phyloP scores from a whole-genome alignment of 2,329 filamentous ascomycete genomes.

The Dothiorella sarmentorum region DNA sequence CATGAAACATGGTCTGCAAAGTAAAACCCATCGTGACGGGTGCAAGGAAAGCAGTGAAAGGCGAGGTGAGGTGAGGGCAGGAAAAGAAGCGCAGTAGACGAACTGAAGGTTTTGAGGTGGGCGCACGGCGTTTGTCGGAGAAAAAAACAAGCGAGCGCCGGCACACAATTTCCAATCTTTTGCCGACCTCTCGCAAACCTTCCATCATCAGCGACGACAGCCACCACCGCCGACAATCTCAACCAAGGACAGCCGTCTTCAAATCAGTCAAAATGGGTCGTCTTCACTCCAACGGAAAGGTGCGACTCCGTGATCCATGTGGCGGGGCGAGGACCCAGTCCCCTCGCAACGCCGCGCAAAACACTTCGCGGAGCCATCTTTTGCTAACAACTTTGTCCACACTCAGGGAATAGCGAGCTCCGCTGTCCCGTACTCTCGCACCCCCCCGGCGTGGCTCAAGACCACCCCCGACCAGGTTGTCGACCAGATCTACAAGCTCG shows the following conservation, averaged over 20 bases:
- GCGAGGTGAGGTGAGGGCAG: neutral
- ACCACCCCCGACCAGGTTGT: constrained; percentile 97
- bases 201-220: constrained; percentile 14
- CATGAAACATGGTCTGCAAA: no score
- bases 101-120: neutral
- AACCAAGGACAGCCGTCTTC: constrained; percentile 19
- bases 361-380: neutral
- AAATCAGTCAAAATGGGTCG: constrained; percentile 72
- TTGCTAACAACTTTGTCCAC: constrained; percentile 49
- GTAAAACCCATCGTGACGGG: neutral
- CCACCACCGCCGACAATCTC: constrained; percentile 25
- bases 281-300: constrained; percentile 78
- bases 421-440: constrained; percentile 94
- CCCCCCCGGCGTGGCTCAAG: constrained; percentile 93
- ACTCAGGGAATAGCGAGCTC: constrained; percentile 99
- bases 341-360: neutral
- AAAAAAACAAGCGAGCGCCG: constrained; percentile 25
- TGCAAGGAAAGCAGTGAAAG: neutral
- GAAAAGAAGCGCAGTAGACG: neutral
- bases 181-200: constrained; percentile 13
- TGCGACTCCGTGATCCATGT: neutral
- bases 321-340: neutral
- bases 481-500: constrained; percentile 98
- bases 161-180: constrained; percentile 17
- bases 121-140: constrained; percentile 1